phyloP scores from a whole-genome alignment of 2,329 filamentous ascomycete genomes.

The Aspergillus cejpii region DNA sequence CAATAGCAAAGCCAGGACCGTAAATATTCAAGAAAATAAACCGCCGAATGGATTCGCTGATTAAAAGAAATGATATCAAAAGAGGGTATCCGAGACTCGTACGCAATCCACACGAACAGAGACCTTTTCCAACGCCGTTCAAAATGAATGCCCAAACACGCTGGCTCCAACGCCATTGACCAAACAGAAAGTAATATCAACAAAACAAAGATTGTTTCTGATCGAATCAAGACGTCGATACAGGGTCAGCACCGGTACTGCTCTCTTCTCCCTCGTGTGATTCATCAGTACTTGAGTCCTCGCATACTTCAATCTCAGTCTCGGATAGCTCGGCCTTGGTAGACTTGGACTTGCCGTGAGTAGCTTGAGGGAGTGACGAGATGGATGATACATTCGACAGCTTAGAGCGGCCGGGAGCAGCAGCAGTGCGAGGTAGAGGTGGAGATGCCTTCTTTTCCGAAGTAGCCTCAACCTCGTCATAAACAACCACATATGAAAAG shows the following conservation, averaged over 20 bases:
- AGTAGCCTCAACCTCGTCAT: slow-evolving; percentile 36
- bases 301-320: slow-evolving; percentile 60
- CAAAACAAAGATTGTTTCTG: not conserved
- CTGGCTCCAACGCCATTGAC: not conserved
- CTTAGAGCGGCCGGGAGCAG: slow-evolving; percentile 14
- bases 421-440: slow-evolving; percentile 5
- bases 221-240: not conserved
- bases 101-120: not conserved
- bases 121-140: not conserved
- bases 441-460: slow-evolving; percentile 15
- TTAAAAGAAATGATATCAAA: not conserved
- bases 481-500: slow-evolving; percentile 55
- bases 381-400: slow-evolving; percentile 24
- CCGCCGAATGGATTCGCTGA: not conserved
- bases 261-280: slow-evolving; percentile 10
- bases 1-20: too few relatives aligned
- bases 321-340: slow-evolving; percentile 47
- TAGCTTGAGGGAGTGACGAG: slow-evolving; percentile 20
- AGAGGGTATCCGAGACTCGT: not conserved
- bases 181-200: not conserved
- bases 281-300: slow-evolving; percentile 59
- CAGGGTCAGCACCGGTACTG: not conserved
- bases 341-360: slow-evolving; percentile 10
- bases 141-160: not conserved
- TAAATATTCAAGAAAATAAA: too few relatives aligned